Base-by-base conservation (phyloP, 2,329 filamentous ascomycete species). In the Beauveria pseudobassiana region DNA sequence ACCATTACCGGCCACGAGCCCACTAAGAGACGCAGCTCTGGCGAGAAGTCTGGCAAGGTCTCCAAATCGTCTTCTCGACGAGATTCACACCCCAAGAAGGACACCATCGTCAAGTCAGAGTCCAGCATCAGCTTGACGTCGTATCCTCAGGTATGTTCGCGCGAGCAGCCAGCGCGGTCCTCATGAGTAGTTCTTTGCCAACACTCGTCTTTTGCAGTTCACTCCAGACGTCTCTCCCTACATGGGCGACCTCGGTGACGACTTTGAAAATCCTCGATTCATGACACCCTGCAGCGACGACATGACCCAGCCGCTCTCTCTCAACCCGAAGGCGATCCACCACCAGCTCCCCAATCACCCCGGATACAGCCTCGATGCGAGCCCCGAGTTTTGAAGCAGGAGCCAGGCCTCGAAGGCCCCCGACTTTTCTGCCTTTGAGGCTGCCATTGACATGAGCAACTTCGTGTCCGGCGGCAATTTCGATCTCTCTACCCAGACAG, bases 211-310 rank as follows among this genome's bases (percentile, higher is more conserved):
- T 46, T 64, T 66, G 9, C 68, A 77, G 69, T 77, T 73, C 64
- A 74, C 72, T 16, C 72, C 75, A 10, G 76, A 76, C 22, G 75
- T 72, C 50, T 75, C 74, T 5, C 73, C 73, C 24, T 75, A 74
- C 70, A 62, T 73, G 59, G 63, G 70, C 62, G 72, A 76, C 62
- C 71, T 72, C 65, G 65, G 64, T 51, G 71, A 74, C 52, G 74
- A 75, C 56, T 72, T 75, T 45, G 62, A 63, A 43, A 71, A 71
- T 18, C 66, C 72, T 62, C 73, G 78, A 14, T 76, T 83, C 30
- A 76, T 83, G 63, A 84, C 82, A 0, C 82, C 82, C 1, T 80
- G 77, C 70, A 83, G 81, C 70, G 82, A 85, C 61, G 81, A 83
- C 65, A 72, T 73, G 71, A 43, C 67, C 1, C 67, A 69, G 6